Evolutionary conservation across 1,284 basidiomycete genomes (phyloP).

Genomic region (Earliella scabrosa): DNA sequence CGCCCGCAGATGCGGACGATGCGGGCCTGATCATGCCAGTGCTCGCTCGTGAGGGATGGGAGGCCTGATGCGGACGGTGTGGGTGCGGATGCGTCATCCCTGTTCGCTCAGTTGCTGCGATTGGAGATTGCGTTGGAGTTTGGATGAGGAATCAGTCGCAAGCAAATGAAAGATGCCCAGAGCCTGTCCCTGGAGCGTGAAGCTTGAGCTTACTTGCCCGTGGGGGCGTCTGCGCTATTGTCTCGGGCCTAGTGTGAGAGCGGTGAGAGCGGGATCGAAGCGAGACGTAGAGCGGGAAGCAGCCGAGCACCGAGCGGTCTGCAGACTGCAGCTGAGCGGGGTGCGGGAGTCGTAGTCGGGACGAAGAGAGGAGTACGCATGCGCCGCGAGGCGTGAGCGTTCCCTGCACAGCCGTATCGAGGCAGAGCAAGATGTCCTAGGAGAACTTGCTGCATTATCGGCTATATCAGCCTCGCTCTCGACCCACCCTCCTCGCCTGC

Average conservation of each 20-base stretch:
- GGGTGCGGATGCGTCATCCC: no score
- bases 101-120: no score
- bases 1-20: no score
- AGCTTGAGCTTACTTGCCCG: neutral
- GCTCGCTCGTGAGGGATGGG: no score
- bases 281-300: neutral
- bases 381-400: neutral
- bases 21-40: no score
- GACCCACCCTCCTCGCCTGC: neutral
- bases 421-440: neutral
- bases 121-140: no score
- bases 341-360: neutral
- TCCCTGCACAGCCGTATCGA: neutral
- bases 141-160: no score
- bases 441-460: constrained; percentile 12
- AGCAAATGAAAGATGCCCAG: no score
- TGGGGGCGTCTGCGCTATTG: neutral
- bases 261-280: neutral
- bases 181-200: neutral
- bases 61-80: no score
- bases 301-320: no score
- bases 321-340: neutral
- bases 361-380: neutral
- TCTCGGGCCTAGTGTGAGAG: neutral
- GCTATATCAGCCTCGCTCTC: constrained; percentile 16